phyloP scores from a whole-genome alignment of 495 filamentous ascomycete genomes.

The Neurospora sp. region DNA sequence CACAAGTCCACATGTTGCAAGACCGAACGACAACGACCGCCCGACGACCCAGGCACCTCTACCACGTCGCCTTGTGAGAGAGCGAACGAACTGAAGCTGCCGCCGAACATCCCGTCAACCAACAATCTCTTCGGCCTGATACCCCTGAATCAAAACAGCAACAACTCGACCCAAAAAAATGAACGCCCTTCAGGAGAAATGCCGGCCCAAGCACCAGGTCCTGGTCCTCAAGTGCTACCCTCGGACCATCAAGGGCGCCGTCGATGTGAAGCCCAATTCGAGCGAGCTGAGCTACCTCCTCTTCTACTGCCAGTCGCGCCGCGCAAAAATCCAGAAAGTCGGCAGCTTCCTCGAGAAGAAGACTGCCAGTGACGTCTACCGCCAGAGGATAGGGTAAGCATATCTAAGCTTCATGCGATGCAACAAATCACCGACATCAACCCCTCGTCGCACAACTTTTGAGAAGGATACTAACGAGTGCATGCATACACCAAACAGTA shows the following conservation, averaged over 20 bases:
- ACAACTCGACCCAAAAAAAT: slow-evolving; percentile 23
- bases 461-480: background rate
- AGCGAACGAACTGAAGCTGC: background rate
- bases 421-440: background rate
- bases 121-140: background rate
- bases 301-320: slow-evolving; percentile 87
- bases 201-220: slow-evolving; percentile 86
- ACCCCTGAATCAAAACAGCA: background rate
- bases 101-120: background rate
- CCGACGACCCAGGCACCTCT: background rate
- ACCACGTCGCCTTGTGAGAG: background rate
- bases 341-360: slow-evolving; percentile 84
- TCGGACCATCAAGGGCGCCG: slow-evolving; percentile 73
- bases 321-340: slow-evolving; percentile 90
- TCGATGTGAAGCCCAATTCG: slow-evolving; percentile 84
- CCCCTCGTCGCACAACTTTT: background rate
- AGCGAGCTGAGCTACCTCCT: slow-evolving; percentile 92
- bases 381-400: slow-evolving; percentile 67
- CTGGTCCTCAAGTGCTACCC: slow-evolving; percentile 91
- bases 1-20: background rate
- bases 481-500: slow-evolving; percentile 37
- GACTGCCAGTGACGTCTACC: slow-evolving; percentile 77
- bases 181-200: slow-evolving; percentile 48
- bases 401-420: background rate
- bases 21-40: background rate